Conservation (phyloP, 2,329 filamentous ascomycete genomes). For the Monilinia aucupariae region DNA sequence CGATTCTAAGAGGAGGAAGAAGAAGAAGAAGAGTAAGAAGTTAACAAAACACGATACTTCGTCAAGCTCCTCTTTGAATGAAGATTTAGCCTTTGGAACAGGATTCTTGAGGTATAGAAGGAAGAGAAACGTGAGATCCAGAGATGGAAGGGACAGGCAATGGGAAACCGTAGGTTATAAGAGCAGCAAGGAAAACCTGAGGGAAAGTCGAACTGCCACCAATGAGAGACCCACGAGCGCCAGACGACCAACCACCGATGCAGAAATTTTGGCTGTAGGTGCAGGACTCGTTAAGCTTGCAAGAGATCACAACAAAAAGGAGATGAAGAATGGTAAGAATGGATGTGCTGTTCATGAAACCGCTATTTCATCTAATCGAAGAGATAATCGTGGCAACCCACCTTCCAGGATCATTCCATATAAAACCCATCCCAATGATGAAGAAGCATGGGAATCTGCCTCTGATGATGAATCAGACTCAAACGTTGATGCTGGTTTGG, state of each 20-base stretch:
- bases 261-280: slow-evolving; percentile 44
- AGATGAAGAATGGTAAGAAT: slow-evolving; percentile 34
- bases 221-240: slow-evolving; percentile 10
- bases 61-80: slow-evolving; percentile 62
- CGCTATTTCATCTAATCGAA: slow-evolving; percentile 18
- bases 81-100: slow-evolving; percentile 62
- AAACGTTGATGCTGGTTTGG: slow-evolving; percentile 52
- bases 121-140: slow-evolving; percentile 26
- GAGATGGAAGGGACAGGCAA: slow-evolving; percentile 30
- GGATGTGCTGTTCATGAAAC: slow-evolving; percentile 15
- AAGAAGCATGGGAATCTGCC: slow-evolving; percentile 56
- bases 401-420: slow-evolving; percentile 32
- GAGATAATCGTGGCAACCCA: slow-evolving; percentile 27
- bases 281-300: slow-evolving; percentile 44
- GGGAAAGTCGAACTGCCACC: slow-evolving; percentile 32
- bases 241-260: slow-evolving; percentile 37
- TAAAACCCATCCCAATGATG: slow-evolving; percentile 36
- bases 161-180: slow-evolving; percentile 27
- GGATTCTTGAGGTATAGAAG: slow-evolving; percentile 42
- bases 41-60: slow-evolving; percentile 43
- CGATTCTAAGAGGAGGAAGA: slow-evolving; percentile 26
- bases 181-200: slow-evolving; percentile 16
- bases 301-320: slow-evolving; percentile 36
- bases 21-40: slow-evolving; percentile 10
- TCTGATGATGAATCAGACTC: slow-evolving; percentile 47